These are phyloP conservation scores for Geosmithia flava DNA, from an alignment of 2,329 filamentous ascomycete genomes.

Conservation along the genomic window DNA sequence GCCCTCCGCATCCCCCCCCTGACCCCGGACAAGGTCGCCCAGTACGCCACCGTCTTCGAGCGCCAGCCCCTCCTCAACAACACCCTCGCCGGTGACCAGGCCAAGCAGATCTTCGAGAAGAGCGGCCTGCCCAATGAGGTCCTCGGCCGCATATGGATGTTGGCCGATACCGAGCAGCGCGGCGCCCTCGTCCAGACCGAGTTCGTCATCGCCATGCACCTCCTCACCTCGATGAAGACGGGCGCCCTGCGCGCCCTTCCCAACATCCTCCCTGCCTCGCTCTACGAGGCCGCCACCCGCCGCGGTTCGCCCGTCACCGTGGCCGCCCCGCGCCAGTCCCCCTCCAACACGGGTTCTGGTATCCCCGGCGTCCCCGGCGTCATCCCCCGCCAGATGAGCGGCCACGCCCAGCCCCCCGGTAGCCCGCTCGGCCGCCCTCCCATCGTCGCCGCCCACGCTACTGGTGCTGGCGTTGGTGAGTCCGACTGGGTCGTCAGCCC, in stretches of 20 bases:
- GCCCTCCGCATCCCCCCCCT: conserved; percentile 68
- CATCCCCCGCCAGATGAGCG: conserved; percentile 76
- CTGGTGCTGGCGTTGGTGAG: conserved; percentile 8
- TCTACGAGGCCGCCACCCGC: conserved; percentile 83
- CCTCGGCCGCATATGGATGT: conserved; percentile 89
- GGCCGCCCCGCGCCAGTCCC: conserved; percentile 30
- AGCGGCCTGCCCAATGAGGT: conserved; percentile 81
- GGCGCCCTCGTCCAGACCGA: conserved; percentile 79
- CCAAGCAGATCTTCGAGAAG: conserved; percentile 91
- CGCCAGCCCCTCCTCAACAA: conserved; percentile 65
- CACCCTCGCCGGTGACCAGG: conserved; percentile 70
- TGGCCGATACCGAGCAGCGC: conserved; percentile 87
- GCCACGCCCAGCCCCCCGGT: conserved; percentile 48
- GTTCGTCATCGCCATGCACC: conserved; percentile 97
- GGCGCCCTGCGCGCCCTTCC: conserved; percentile 71
- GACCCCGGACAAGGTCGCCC: conserved; percentile 75
- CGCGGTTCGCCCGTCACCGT: conserved; percentile 26
- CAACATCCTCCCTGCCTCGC: conserved; percentile 63
- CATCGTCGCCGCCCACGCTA: conserved; percentile 28
- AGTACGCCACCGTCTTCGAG: conserved; percentile 85
- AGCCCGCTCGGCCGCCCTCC: conserved; percentile 43
- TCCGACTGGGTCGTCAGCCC: conserved; percentile 72
- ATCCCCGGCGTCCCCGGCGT: conserved; percentile 16
- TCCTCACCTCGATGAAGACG: conserved; percentile 83
- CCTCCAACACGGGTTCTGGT: conserved; percentile 27